Evolutionary conservation across 2,329 filamentous ascomycete species (phyloP), one percentile per base, ranked within the genome.

Genomic region (Botrytis pseudocinerea): DNA sequence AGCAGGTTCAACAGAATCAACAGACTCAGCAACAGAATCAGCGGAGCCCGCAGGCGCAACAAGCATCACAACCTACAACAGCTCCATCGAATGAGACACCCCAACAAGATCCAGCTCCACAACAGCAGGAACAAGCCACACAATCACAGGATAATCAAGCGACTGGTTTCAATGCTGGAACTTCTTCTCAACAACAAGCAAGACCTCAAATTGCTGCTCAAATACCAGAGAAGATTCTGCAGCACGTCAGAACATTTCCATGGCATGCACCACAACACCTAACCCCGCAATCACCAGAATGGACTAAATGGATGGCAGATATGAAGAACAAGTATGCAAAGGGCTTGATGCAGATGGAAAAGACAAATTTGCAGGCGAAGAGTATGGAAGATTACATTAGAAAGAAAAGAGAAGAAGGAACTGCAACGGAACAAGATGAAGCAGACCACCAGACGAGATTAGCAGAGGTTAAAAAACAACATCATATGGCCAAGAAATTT

Each of bases 321-420:
- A 81, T 84, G 46, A 87, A 84, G 76, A 80, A 82, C 0, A 83
- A 83, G 71, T 88, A 89, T 73, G 81, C 82, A 0, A 81, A 84
- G 57, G 86, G 85, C 0, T 78, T 89, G 9, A 80, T 85, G 75
- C 82, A 83, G 2, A 88, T 89, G 82, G 87, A 89, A 54, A 81
- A 76, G 16, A 81, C 82, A 4, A 83, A 84, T 18, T 78, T 75
- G n/a, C 82, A 83, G 64, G 78, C 87, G 6, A 79, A 79, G 3
- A 79, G 80, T 68, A 80, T 87, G 70, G 86, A 88, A 18, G 81
- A 81, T 63, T 75, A 81, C 4, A 79, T 84, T 32, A 84, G 84
- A 66, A 83, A 85, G 28, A 81, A 85, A 35, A 79, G 82, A 22
- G 81, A 83, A 5, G 83, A 83, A 38, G 85, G 85, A 4, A 83